These are phyloP conservation scores for Nemania abortiva DNA, from an alignment of 2,329 filamentous ascomycete genomes.

Conservation along the genomic window DNA sequence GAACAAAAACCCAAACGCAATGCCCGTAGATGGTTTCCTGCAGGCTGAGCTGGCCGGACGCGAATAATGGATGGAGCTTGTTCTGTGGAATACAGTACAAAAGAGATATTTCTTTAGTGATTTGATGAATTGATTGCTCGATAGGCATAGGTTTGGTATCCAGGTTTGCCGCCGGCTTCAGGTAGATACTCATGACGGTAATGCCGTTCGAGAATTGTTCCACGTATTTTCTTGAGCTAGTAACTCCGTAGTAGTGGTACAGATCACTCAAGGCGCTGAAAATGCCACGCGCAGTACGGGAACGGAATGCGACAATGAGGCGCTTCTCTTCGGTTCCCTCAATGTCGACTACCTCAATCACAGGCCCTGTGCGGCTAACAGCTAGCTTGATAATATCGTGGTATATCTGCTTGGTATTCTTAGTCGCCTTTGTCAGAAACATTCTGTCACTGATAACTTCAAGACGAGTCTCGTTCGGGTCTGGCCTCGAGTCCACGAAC, in stretches of 20 bases:
- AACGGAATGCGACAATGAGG: slow-evolving; percentile 93
- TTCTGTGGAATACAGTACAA: slow-evolving; percentile 98
- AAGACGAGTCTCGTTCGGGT: slow-evolving; percentile 84
- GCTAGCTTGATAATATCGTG: slow-evolving; percentile 91
- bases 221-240: slow-evolving; percentile 95
- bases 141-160: slow-evolving; percentile 78
- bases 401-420: slow-evolving; percentile 96
- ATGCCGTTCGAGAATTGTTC: slow-evolving; percentile 99
- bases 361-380: slow-evolving; percentile 86
- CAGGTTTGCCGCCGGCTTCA: slow-evolving; percentile 76
- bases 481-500: slow-evolving; percentile 82
- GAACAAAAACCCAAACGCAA: slow-evolving; percentile 96
- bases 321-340: slow-evolving; percentile 92
- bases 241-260: slow-evolving; percentile 98
- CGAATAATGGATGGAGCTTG: slow-evolving; percentile 92
- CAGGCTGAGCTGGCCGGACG: slow-evolving; percentile 84
- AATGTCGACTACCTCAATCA: slow-evolving; percentile 98
- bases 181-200: slow-evolving; percentile 95
- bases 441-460: slow-evolving; percentile 93
- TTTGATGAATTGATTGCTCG: slow-evolving; percentile 95
- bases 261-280: slow-evolving; percentile 96
- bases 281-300: slow-evolving; percentile 89
- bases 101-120: slow-evolving; percentile 97
- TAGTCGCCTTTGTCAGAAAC: slow-evolving; percentile 95
- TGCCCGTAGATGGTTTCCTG: slow-evolving; percentile 98